Percentiles rank a stretch among this genome's conserved stretches.
phyloP scores from a whole-genome alignment of 768 basidiomycete species.

The Cyclocybe aegerita region DNA sequence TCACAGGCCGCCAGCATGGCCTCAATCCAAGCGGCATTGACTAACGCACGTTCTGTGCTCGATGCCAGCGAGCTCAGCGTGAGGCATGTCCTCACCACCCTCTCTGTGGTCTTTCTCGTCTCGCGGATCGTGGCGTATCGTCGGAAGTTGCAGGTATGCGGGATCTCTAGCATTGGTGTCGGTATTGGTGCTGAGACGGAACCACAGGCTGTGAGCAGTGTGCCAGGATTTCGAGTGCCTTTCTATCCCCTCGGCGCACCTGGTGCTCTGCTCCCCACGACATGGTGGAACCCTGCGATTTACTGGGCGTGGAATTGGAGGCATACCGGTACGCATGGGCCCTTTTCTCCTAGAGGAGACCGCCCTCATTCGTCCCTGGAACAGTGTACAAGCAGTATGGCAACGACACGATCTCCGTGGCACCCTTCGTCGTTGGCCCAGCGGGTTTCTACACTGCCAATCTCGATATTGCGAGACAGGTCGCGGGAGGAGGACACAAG shows the following conservation, averaged over 20 bases:
- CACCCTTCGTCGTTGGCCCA: constrained; percentile 36
- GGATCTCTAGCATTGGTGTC: not conserved
- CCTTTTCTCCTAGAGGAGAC: not conserved
- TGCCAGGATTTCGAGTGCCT: constrained; percentile 40
- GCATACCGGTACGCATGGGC: constrained; percentile 25
- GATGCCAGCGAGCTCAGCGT: not conserved
- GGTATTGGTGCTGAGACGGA: too few relatives aligned
- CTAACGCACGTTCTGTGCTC: too few relatives aligned
- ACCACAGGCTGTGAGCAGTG: constrained; percentile 30
- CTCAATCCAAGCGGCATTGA: too few relatives aligned
- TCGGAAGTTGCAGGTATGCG: constrained; percentile 29
- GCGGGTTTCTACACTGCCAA: constrained; percentile 42
- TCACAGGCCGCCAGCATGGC: too few relatives aligned
- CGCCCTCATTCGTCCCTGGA: not conserved
- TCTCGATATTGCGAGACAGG: constrained; percentile 46
- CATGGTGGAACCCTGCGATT: constrained; percentile 43
- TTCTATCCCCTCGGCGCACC: constrained; percentile 39
- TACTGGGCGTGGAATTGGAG: constrained; percentile 36
- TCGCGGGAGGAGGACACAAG: constrained; percentile 37
- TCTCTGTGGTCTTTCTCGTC: constrained; percentile 23
- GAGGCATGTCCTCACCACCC: constrained; percentile 4
- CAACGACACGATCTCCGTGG: constrained; percentile 40
- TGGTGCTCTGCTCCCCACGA: constrained; percentile 35
- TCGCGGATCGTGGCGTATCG: constrained; percentile 31
- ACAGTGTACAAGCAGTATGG: constrained; percentile 35